Conservation (phyloP, 2,329 filamentous ascomycete species). For the Sporothrix brunneoviolacea region DNA sequence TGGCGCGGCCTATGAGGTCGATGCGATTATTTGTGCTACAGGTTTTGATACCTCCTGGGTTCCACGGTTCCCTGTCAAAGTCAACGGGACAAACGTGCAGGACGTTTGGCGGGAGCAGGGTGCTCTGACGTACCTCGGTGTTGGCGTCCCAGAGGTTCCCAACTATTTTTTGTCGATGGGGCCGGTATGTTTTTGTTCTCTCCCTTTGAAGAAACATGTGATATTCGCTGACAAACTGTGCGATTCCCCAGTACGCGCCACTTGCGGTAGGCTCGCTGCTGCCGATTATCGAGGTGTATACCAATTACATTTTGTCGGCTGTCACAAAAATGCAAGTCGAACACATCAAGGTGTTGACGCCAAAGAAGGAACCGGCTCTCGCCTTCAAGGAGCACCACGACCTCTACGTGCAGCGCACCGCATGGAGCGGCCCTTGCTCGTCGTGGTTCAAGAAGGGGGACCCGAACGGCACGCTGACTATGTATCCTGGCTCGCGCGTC, state of each 20-base stretch:
- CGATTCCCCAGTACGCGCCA: not conserved
- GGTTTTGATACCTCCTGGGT: constrained; percentile 28
- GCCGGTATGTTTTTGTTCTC: not conserved
- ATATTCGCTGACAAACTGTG: not conserved
- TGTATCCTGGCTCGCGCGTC: constrained; percentile 1
- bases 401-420: constrained; percentile 25
- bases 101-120: constrained; percentile 25
- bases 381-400: constrained; percentile 22
- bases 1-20: constrained; percentile 22
- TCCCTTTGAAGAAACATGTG: not conserved
- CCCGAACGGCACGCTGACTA: constrained; percentile 15
- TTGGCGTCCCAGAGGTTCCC: constrained; percentile 25
- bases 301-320: not conserved
- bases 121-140: constrained; percentile 28
- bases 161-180: constrained; percentile 10
- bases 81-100: not conserved
- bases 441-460: constrained; percentile 23
- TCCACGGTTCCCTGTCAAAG: constrained; percentile 25
- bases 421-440: constrained; percentile 24
- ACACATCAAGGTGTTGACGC: not conserved
- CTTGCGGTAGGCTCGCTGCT: constrained; percentile 1
- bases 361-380: not conserved
- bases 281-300: constrained; percentile 2
- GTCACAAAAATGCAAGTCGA: not conserved
- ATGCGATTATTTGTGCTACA: constrained; percentile 29